Conservation (phyloP, 2,329 filamentous ascomycete genomes). For the Scleromitrula shiraiana region DNA sequence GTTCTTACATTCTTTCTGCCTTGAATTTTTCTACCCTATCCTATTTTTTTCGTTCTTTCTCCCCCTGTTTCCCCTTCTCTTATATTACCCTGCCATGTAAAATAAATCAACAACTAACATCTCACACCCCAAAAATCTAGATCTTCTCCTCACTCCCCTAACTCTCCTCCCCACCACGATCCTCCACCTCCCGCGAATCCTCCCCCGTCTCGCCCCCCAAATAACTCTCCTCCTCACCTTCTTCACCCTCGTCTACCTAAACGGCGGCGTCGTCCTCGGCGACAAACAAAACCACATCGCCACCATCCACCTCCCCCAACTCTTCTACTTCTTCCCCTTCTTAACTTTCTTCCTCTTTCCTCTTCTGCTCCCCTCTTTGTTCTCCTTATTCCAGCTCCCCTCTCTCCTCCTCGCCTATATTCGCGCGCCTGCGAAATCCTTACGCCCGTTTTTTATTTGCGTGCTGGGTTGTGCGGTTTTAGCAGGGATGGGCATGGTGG, state of each 20-base stretch:
- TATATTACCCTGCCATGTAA: too few relatives aligned
- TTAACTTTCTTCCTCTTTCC: conserved; percentile 85
- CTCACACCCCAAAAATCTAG: conserved; percentile 34
- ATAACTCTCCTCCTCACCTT: conserved; percentile 61
- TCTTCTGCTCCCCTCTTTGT: conserved; percentile 49
- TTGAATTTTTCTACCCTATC: conserved; percentile 38
- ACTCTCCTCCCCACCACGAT: conserved; percentile 55
- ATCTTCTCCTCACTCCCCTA: conserved; percentile 47
- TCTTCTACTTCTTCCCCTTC: conserved; percentile 93
- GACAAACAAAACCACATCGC: conserved; percentile 94
- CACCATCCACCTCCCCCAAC: conserved; percentile 80
- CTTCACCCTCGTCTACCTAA: conserved; percentile 70
- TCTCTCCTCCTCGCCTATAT: conserved; percentile 21
- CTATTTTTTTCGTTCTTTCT: neutral
- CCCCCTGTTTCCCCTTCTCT: too few relatives aligned
- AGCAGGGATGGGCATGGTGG: conserved; percentile 38
- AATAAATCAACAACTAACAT: neutral
- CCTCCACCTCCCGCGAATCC: conserved; percentile 38
- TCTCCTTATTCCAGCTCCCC: conserved; percentile 35
- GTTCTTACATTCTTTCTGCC: conserved; percentile 29
- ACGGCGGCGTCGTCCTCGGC: conserved; percentile 84
- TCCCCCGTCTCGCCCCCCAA: conserved; percentile 41
- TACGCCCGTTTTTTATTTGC: neutral
- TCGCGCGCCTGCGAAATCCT: neutral
- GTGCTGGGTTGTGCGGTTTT: conserved; percentile 6